A percentile compares a stretch with the other conserved stretches of the same genome.
Evolutionary conservation across 148 eudicot species (phyloP).

Genomic region (Vaccinium darrowii): DNA sequence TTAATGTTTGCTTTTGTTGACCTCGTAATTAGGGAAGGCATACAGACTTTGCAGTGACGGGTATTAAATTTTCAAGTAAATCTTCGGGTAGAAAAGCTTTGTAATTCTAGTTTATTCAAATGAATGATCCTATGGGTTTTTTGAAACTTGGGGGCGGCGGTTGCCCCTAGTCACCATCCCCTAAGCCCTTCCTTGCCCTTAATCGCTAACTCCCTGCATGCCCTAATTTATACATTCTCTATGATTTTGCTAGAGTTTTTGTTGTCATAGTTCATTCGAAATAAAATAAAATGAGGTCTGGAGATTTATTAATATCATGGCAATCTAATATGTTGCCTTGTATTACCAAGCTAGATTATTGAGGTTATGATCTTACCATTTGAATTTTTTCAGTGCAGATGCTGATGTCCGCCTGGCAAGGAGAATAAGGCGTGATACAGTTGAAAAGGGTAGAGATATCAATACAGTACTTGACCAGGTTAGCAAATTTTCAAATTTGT

Average conservation of each 20-base stretch:
- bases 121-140: neutral
- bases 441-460: slow-evolving; percentile 77
- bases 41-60: neutral
- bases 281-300: neutral
- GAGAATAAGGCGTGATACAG: slow-evolving; percentile 90
- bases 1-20: neutral
- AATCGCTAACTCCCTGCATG: neutral
- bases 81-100: neutral
- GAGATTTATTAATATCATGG: neutral
- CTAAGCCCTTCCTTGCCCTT: neutral
- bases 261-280: neutral
- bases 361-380: slow-evolving; percentile 36
- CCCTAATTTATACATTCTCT: neutral
- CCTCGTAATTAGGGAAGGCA: neutral
- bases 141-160: neutral
- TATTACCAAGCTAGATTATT: slow-evolving; percentile 10
- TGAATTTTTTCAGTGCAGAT: slow-evolving; percentile 64
- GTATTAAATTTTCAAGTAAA: neutral
- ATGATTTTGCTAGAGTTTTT: neutral
- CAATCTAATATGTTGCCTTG: neutral
- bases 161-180: neutral
- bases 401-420: slow-evolving; percentile 95
- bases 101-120: neutral
- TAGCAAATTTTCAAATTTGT: slow-evolving; percentile 10
- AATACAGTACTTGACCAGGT: slow-evolving; percentile 85